A percentile compares a stretch with the other conserved stretches of the same genome.
Evolutionary conservation across 2,329 filamentous ascomycete species (phyloP).

Genomic region (Parastagonospora avenae): DNA sequence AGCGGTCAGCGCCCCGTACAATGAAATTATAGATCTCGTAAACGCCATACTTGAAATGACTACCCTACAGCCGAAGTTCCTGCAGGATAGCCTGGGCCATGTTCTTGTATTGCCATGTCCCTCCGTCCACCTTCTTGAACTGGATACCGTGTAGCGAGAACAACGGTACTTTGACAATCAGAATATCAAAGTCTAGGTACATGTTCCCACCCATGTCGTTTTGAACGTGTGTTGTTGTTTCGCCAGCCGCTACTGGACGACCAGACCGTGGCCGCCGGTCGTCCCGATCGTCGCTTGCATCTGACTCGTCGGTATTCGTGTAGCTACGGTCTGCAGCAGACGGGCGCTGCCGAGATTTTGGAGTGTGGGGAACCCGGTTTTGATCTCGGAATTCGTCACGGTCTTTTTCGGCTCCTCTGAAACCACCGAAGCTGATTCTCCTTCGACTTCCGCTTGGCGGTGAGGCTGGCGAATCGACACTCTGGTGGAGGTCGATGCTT

Average conservation of each 20-base stretch:
- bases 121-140: conserved; percentile 94
- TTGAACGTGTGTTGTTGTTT: conserved; percentile 90
- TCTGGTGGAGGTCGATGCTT: conserved; percentile 83
- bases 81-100: conserved; percentile 96
- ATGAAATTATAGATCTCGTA: not conserved
- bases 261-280: conserved; percentile 42
- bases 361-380: conserved; percentile 57
- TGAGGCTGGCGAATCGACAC: conserved; percentile 60
- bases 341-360: conserved; percentile 52
- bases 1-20: no score
- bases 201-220: conserved; percentile 85
- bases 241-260: conserved; percentile 65
- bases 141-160: conserved; percentile 93
- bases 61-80: conserved; percentile 74
- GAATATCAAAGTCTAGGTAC: conserved; percentile 89
- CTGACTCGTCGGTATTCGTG: conserved; percentile 84
- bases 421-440: conserved; percentile 82
- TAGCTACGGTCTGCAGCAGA: conserved; percentile 70
- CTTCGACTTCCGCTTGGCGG: conserved; percentile 56
- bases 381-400: conserved; percentile 74
- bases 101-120: conserved; percentile 98
- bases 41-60: conserved; percentile 17
- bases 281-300: conserved; percentile 68
- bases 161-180: conserved; percentile 96
- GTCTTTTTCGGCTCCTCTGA: conserved; percentile 59